phyloP scores from a whole-genome alignment of 148 eudicot genomes.

The Mesembryanthemum crystallinum region DNA sequence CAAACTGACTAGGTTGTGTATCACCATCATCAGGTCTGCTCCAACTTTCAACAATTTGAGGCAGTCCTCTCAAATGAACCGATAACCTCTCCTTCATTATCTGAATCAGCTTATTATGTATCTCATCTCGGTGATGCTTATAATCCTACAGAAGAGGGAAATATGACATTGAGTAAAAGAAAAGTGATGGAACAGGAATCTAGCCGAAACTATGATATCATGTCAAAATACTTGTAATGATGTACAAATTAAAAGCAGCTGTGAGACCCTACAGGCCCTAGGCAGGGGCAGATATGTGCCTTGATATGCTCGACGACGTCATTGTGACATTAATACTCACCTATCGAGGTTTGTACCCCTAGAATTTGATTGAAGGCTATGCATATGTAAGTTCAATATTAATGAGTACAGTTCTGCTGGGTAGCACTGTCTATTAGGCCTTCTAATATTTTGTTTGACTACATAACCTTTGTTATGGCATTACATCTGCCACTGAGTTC shows the following conservation, averaged over 20 bases:
- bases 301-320: not conserved
- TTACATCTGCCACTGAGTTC: not conserved
- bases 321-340: not conserved
- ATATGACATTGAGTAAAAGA: constrained; percentile 13
- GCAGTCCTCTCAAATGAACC: constrained; percentile 82
- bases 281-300: not conserved
- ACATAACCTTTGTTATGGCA: not conserved
- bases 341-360: not conserved
- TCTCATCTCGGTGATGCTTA: constrained; percentile 90
- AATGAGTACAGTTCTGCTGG: not conserved
- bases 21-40: constrained; percentile 72
- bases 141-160: constrained; percentile 54
- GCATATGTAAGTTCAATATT: not conserved
- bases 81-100: constrained; percentile 93
- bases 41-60: constrained; percentile 92
- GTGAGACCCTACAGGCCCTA: not conserved
- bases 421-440: not conserved
- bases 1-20: constrained; percentile 85
- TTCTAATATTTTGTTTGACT: not conserved
- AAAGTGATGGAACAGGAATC: not conserved
- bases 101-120: constrained; percentile 92
- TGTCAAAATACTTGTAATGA: too few species aligned
- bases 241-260: too few species aligned
- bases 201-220: too few species aligned
- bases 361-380: too few species aligned